These are phyloP conservation scores for Aspergillus pseudoviridinutans DNA, from an alignment of 2,329 filamentous ascomycete genomes.

Conservation along the genomic window DNA sequence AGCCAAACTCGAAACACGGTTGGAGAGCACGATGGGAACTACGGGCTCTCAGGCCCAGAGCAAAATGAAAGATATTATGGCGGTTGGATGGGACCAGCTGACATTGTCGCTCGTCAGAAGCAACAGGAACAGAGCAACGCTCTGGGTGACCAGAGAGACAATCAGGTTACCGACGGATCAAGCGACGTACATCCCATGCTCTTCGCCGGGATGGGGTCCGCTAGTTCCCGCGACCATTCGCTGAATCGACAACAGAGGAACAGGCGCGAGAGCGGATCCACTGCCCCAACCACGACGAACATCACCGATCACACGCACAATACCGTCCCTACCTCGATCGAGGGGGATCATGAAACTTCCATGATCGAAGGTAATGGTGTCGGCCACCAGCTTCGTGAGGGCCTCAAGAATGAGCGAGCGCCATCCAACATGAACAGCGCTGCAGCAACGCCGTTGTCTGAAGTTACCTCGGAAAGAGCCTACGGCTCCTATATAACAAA, in stretches of 20 bases:
- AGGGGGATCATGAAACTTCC: conserved; percentile 17
- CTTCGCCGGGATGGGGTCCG: conserved; percentile 11
- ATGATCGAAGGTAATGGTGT: conserved; percentile 9
- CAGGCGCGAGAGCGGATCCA: conserved; percentile 32
- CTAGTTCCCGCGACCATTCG: conserved; percentile 11
- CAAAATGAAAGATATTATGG: conserved; percentile 44
- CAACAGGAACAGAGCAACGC: conserved; percentile 10
- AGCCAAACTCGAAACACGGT: conserved; percentile 11
- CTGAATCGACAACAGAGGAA: conserved; percentile 10
- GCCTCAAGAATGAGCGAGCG: conserved; percentile 7
- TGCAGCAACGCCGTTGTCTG: neutral
- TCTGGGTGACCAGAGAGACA: conserved; percentile 2
- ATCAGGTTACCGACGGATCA: conserved; percentile 1
- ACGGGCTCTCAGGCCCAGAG: conserved; percentile 12
- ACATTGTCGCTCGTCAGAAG: conserved; percentile 21
- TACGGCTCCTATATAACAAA: conserved; percentile 6
- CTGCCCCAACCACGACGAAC: conserved; percentile 32
- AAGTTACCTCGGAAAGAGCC: neutral
- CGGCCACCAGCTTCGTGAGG: conserved; percentile 4
- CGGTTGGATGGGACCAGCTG: conserved; percentile 51
- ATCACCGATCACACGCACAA: conserved; percentile 30
- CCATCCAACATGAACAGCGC: neutral
- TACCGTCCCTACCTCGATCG: conserved; percentile 31
- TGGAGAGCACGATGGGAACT: conserved; percentile 5
- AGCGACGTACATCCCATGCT: conserved; percentile 14